A percentile compares a stretch with the other conserved stretches of the same genome.
Evolutionary conservation across 1,284 basidiomycete genomes (phyloP).

Genomic region (Ceratobasidium sp.): DNA sequence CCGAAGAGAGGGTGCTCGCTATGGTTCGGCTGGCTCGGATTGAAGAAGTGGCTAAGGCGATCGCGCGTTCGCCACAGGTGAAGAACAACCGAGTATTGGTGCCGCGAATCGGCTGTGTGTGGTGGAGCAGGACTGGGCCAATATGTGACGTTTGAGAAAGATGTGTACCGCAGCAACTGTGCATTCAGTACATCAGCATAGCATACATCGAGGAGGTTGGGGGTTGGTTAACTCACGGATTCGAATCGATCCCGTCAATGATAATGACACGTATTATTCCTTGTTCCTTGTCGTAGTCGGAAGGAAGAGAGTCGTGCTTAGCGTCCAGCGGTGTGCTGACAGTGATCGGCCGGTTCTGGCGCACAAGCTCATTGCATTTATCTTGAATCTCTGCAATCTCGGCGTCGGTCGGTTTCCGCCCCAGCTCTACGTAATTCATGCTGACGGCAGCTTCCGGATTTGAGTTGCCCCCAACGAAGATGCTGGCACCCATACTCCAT

Average conservation of each 20-base stretch:
- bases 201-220: not conserved
- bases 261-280: slow-evolving; percentile 44
- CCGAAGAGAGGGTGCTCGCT: slow-evolving; percentile 18
- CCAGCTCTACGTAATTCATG: slow-evolving; percentile 41
- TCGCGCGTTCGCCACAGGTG: slow-evolving; percentile 17
- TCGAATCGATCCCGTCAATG: slow-evolving; percentile 43
- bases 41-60: slow-evolving; percentile 15
- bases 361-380: slow-evolving; percentile 37
- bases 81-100: slow-evolving; percentile 41
- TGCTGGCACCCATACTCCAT: slow-evolving; percentile 43
- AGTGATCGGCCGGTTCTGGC: slow-evolving; percentile 23
- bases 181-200: not conserved
- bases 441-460: not conserved
- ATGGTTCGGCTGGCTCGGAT: slow-evolving; percentile 29
- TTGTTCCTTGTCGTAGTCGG: slow-evolving; percentile 37
- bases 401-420: slow-evolving; percentile 34
- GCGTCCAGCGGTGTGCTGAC: slow-evolving; percentile 30
- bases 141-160: slow-evolving; percentile 43
- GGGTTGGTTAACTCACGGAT: slow-evolving; percentile 36
- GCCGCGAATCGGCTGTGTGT: slow-evolving; percentile 44
- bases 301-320: slow-evolving; percentile 32
- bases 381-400: slow-evolving; percentile 43
- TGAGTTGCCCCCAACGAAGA: not conserved
- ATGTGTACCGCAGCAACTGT: slow-evolving; percentile 46
- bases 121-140: slow-evolving; percentile 22